Evolutionary conservation across 352 stramenopile genomes (phyloP).

Genomic region (Globisporangium ultimum): DNA sequence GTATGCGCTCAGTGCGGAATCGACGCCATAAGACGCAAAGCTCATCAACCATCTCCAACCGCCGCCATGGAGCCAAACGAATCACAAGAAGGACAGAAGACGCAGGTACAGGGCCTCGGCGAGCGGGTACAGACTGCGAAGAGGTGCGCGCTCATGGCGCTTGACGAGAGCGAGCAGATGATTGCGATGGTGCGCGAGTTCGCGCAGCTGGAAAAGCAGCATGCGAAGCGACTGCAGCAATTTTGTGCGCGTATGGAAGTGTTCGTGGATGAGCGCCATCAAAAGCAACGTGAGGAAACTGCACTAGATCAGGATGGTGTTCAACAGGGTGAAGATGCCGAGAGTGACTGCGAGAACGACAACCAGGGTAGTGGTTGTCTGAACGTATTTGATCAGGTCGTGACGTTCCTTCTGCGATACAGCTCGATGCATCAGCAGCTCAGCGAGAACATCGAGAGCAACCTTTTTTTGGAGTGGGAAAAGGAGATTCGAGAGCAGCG

Average conservation of each 20-base stretch:
- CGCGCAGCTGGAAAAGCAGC: conserved; percentile 14
- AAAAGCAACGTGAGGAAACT: neutral
- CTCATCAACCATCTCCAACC: neutral
- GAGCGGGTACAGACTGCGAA: neutral
- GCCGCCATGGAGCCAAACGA: neutral
- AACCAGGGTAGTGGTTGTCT: conserved; percentile 14
- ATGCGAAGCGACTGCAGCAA: neutral
- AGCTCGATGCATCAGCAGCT: conserved; percentile 25
- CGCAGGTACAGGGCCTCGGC: neutral
- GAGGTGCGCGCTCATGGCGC: conserved; percentile 14
- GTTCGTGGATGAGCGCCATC: neutral
- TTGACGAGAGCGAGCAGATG: conserved; percentile 22
- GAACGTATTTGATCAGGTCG: conserved; percentile 26
- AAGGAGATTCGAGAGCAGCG: neutral
- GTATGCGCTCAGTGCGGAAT: conserved; percentile 9
- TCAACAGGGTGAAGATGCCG: neutral
- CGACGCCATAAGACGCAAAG: neutral
- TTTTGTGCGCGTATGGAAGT: neutral
- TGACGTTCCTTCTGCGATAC: conserved; percentile 31
- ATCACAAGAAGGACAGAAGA: neutral
- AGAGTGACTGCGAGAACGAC: conserved; percentile 7
- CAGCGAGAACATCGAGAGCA: conserved; percentile 18
- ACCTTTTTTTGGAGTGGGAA: conserved; percentile 26
- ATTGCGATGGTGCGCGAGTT: conserved; percentile 27
- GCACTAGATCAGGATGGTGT: neutral